Evolutionary conservation across 1,284 basidiomycete species (phyloP).

Genomic region (Moesziomyces globuligerus): DNA sequence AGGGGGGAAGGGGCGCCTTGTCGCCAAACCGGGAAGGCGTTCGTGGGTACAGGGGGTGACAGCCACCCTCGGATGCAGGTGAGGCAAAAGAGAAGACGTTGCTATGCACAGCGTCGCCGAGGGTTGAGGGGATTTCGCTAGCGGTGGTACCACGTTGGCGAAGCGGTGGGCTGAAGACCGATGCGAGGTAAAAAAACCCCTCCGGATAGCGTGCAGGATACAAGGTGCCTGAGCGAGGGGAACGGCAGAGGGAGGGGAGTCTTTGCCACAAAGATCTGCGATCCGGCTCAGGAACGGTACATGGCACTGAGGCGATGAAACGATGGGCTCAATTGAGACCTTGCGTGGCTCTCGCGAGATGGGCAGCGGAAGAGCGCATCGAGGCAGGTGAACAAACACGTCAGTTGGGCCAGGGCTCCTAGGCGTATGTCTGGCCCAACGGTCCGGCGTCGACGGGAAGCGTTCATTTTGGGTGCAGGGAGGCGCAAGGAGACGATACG

Average conservation of each 20-base stretch:
- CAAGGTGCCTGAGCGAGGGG: too few relatives aligned
- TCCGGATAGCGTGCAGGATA: constrained; percentile 1
- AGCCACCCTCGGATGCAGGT: too few relatives aligned
- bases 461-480: background rate
- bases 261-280: background rate
- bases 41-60: too few relatives aligned
- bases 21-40: too few relatives aligned
- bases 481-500: constrained; percentile 1
- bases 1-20: too few relatives aligned
- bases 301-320: background rate
- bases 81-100: too few relatives aligned
- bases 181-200: background rate
- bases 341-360: background rate
- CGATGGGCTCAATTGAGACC: background rate
- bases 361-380: background rate
- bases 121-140: constrained; percentile 44
- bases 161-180: background rate
- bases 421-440: constrained; percentile 26
- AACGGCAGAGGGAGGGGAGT: too few relatives aligned
- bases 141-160: constrained; percentile 22
- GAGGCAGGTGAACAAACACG: constrained; percentile 6
- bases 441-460: background rate
- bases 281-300: constrained; percentile 9
- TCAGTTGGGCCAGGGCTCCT: constrained; percentile 13
- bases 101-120: background rate